These are phyloP conservation scores for Colletotrichum sidae DNA, from an alignment of 2,329 filamentous ascomycete species.

Conservation along the genomic window DNA sequence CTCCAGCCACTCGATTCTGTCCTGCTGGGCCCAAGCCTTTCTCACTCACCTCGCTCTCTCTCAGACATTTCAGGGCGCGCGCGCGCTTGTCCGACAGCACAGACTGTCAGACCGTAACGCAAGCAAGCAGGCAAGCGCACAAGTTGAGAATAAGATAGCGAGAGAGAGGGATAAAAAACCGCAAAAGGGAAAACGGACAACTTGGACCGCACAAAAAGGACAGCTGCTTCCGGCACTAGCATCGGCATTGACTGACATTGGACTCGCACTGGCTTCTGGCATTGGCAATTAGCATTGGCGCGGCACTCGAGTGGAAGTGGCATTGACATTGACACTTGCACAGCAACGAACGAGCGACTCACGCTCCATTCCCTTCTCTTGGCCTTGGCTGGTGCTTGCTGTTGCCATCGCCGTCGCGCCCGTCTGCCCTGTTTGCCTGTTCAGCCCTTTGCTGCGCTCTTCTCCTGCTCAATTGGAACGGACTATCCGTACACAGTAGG, in stretches of 20 bases:
- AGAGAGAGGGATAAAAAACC: background rate
- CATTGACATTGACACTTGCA: conserved; percentile 33
- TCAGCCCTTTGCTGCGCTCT: background rate
- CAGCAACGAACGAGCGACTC: conserved; percentile 24
- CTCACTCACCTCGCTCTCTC: conserved; percentile 1
- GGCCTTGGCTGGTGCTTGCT: conserved; percentile 4
- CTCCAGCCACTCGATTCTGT: conserved; percentile 13
- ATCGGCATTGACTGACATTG: conserved; percentile 24
- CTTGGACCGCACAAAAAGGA: conserved; percentile 1
- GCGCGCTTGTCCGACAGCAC: conserved; percentile 16
- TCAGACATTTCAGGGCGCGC: background rate
- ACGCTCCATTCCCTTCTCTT: conserved; percentile 30
- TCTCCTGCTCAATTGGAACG: background rate
- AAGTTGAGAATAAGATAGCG: too few species aligned
- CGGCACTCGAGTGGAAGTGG: conserved; percentile 21
- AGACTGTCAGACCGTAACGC: background rate
- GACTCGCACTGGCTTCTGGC: conserved; percentile 23
- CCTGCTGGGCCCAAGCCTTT: conserved; percentile 5
- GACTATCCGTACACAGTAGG: background rate
- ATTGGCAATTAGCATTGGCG: conserved; percentile 34
- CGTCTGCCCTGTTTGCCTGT: background rate
- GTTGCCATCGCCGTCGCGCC: background rate
- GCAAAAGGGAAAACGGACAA: background rate
- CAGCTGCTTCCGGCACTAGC: conserved; percentile 22
- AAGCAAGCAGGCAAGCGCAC: background rate